Evolutionary conservation across 257 asterid species (phyloP).

Genomic region (Solanum appendiculatum): DNA sequence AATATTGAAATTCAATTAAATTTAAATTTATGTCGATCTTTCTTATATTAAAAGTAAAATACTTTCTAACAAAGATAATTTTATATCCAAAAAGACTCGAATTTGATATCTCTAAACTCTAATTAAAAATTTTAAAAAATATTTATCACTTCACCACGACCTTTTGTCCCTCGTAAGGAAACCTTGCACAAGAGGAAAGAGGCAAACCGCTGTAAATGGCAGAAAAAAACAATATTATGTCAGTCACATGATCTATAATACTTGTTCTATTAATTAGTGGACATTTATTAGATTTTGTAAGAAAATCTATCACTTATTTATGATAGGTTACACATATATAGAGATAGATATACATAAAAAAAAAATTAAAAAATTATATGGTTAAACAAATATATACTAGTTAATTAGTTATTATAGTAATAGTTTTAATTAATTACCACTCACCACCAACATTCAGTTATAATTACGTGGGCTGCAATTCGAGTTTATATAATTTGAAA

Average conservation of each 20-base stretch:
- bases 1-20: too few relatives aligned
- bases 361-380: too few relatives aligned
- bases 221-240: not conserved
- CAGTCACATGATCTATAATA: not conserved
- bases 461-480: too few relatives aligned
- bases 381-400: too few relatives aligned
- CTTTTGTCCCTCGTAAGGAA: not conserved
- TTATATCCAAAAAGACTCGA: accelerated
- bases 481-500: too few relatives aligned
- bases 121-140: too few relatives aligned
- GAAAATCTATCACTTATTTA: not conserved
- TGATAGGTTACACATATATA: not conserved
- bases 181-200: not conserved
- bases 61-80: accelerated
- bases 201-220: not conserved
- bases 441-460: too few relatives aligned
- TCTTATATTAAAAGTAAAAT: too few relatives aligned
- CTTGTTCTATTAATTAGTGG: not conserved
- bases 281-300: not conserved
- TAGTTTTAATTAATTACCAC: too few relatives aligned
- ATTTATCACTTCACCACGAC: not conserved
- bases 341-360: not conserved
- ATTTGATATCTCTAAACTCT: too few relatives aligned
- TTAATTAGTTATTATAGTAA: too few relatives aligned
- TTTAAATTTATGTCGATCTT: accelerated